Base-by-base conservation (phyloP, 2,329 filamentous ascomycete genomes). In the Cytospora leucostoma region DNA sequence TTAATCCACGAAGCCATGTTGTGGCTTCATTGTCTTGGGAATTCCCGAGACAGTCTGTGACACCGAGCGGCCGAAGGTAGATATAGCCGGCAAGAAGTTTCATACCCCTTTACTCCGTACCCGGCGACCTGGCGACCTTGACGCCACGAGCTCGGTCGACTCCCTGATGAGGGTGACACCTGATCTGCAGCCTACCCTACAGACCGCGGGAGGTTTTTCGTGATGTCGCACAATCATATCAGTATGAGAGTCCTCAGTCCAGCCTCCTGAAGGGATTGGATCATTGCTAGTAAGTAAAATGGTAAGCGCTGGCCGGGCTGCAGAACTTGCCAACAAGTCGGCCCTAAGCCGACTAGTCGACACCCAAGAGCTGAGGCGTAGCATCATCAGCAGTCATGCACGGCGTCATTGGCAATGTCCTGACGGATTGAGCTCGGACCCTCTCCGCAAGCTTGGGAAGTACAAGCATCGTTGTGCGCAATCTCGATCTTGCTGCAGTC, bases 31-130 rank as follows among this genome's bases (percentile, higher is more conserved):
- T 40, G 47, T 47, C 19, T 40, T 40, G 54, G n/a, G 13, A 44
- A 32, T 21, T 13, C 44, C 61, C 40, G 32, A 54, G 49, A 54
- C 61, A 52, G 15, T 32, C 40, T 38, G 58, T 50, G 40, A 37
- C 34, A 33, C 35, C 44, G n/a, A 38, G 37, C 47, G 35, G 55
- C 32, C 37, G 34, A n/a, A 62, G 44, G 51, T 38, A 27, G 19
- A 38, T 60, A 37, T 17, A 51, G 33, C 38, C 58, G 38, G 32
- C 44, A 19, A 38, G 47, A 37, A 6, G 27, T 27, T 27, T 27
- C 38, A 38, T 38, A 3, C 8, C 17, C 17, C 12, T n/a, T 37
- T 19, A 12, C 34, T 35, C 33, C 32, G 34, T 33, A 54, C 17
- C 51, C 21, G 58, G 32, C 27, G 19, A 44, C 35, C 11, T 61